These are phyloP conservation scores for Colletotrichum lini DNA, from an alignment of 2,329 filamentous ascomycete species.

Conservation along the genomic window DNA sequence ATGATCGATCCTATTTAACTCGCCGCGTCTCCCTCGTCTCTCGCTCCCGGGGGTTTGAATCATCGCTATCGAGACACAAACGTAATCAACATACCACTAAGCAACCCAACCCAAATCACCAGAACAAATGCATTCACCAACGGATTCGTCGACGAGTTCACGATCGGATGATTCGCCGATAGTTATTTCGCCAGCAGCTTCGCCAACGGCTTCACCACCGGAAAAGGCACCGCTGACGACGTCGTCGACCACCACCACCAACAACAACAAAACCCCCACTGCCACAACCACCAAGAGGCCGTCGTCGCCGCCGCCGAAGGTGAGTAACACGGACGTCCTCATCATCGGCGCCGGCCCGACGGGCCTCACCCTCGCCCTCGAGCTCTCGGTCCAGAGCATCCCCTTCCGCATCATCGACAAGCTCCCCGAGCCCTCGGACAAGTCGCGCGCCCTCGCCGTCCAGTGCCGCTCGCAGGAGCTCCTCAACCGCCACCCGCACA, in stretches of 20 bases:
- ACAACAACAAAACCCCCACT: not conserved
- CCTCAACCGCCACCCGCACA: slow-evolving; percentile 58
- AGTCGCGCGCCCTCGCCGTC: slow-evolving; percentile 60
- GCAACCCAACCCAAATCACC: not conserved
- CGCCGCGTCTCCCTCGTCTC: not conserved
- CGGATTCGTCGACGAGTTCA: too few species aligned
- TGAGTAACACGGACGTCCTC: slow-evolving; percentile 46
- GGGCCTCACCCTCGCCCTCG: slow-evolving; percentile 53
- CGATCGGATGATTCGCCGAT: too few species aligned
- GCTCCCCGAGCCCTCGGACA: slow-evolving; percentile 49
- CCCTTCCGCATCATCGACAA: slow-evolving; percentile 58
- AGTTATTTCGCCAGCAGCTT: too few species aligned
- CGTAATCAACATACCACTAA: not conserved
- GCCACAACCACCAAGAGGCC: not conserved
- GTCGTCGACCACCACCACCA: not conserved
- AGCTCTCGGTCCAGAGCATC: slow-evolving; percentile 50
- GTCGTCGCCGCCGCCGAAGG: not conserved
- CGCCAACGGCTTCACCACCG: not conserved
- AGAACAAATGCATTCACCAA: not conserved
- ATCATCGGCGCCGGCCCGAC: slow-evolving; percentile 56
- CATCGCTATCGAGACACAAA: not conserved
- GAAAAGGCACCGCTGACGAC: slow-evolving; percentile 8
- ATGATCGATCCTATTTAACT: slow-evolving; percentile 18
- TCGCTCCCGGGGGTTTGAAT: not conserved
- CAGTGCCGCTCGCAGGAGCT: slow-evolving; percentile 66